Base-by-base conservation (phyloP, 2,329 filamentous ascomycete genomes). In the Colletotrichum zoysiae region DNA sequence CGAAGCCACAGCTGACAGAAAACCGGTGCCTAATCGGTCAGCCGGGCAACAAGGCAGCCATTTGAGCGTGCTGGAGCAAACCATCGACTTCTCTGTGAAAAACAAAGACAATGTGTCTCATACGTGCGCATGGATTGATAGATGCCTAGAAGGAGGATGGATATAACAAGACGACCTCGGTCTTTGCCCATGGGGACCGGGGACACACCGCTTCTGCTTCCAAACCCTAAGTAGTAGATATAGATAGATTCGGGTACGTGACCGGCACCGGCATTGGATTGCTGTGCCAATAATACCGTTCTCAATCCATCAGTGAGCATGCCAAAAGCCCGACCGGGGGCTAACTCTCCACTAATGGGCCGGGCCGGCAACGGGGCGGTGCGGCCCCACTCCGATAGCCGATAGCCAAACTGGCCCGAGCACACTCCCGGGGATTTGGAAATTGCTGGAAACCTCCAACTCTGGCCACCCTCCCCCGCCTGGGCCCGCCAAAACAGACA, bases 191-290 rank as follows among this genome's bases (percentile, higher is more conserved):
- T 16, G 5, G 23, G 11, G 12, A 26, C 12, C 7, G 23, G 12
- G 5, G 6, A 51, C 48, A 3, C 7, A 16, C 48, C 48, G 14
- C 23, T 26, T 26, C n/a, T 7, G 12, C 9, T 5, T 51, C 14
- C 40, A 18, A 42, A 42, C 40, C 14, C 40, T 42, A 30, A 30
- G 30, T 30, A 85, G 4, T 85, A 89, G 64, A 88, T 97, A 86
- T 97, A 95, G 77, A 86, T 2, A 89, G 89, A 14, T 82, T 97
- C 56, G 92, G 92, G 0, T 90, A 92, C 76, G 88, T 30, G 88
- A 7, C 89, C 87, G 1, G 94, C 93, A 0, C 92, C 91, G 92
- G 90, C 0, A 88, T 97, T 73, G 91, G 89, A n/a, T 81, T 83
- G 1, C 79, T 87, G 97, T 81, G 95, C 94, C 9, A 87, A 26